Evolutionary conservation across 108 stramenopile species (phyloP), one percentile per base, ranked within the genome.

Genomic region (Bacterosira constricta): DNA sequence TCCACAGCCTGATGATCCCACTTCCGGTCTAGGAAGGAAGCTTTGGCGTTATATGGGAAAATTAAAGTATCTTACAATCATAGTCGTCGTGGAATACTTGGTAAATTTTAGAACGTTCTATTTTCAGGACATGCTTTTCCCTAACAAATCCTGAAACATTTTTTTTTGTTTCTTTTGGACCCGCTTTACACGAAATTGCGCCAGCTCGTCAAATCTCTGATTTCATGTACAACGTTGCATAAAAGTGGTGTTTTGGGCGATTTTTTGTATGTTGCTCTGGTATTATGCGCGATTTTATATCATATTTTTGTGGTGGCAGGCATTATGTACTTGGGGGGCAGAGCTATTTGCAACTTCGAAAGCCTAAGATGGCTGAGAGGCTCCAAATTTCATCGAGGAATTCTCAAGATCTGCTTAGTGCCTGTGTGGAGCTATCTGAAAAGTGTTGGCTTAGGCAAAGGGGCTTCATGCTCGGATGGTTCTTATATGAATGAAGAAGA

Each of bases 341-440:
- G 20, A 31, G 27, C 34, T 0, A 69, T 69, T 9, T 36, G 36
- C 8, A 35, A 17, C 4, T 55, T 57, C 27, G 56, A 57, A 39
- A 21, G 41, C 7, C 42, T 69, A 12, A 36, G 26, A 35, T 47
- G 68, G 44, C 36, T 69, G 29, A 44, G 29, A 26, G 53, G 37
- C 9, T 25, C 42, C 29, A 58, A 57, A 29, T 27, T 69, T 44
- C 68, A 69, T 42, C 6, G 21, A 6, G 37, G 23, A 29, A 20
- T 69, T 1, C 13, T 23, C 18, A 42, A 39, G 30, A 26, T 58
- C 9, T 42, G 54, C 49, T 23, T 58, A 4, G 7, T 23, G 37
- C 68, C 68, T 7, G 68, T 69, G 32, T 45, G 55, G 26, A 3
- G 23, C 15, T 69, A 69, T 35, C 55, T 69, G 9, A 36, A 29